These are phyloP conservation scores for Glycine latifolia DNA, from an alignment of 306 rosid genomes.

Conservation along the genomic window DNA sequence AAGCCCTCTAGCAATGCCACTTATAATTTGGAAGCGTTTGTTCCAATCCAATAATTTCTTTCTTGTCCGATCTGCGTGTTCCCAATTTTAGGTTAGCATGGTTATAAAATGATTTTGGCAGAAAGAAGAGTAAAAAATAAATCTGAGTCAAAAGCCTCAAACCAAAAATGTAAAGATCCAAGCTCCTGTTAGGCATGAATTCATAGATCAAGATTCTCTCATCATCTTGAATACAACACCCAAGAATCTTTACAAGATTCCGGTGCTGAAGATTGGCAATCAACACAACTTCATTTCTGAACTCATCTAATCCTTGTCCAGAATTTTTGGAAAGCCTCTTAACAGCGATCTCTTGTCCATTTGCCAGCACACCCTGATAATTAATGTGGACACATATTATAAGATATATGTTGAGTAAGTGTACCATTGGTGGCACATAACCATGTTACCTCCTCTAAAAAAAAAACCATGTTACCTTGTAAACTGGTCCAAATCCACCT, in stretches of 20 bases:
- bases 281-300: conserved; percentile 58
- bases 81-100: conserved; percentile 10
- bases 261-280: conserved; percentile 61
- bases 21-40: conserved; percentile 52
- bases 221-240: conserved; percentile 56
- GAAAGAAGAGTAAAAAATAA: background rate
- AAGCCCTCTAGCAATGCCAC: conserved; percentile 57
- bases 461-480: conserved; percentile 6
- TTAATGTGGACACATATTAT: background rate
- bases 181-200: conserved; percentile 59
- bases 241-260: conserved; percentile 68
- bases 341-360: conserved; percentile 67
- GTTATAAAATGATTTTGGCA: background rate
- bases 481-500: conserved; percentile 36
- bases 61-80: conserved; percentile 45
- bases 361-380: conserved; percentile 51
- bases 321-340: conserved; percentile 63
- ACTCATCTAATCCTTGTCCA: conserved; percentile 64
- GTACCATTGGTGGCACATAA: background rate
- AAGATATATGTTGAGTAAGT: background rate
- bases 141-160: background rate
- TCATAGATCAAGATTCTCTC: conserved; percentile 65
- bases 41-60: conserved; percentile 53
- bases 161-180: conserved; percentile 53
- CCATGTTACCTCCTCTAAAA: too few species aligned